Evolutionary conservation across 257 asterid genomes (phyloP), one percentile per base, ranked within the genome.

Genomic region (Nicotiana attenuata): DNA sequence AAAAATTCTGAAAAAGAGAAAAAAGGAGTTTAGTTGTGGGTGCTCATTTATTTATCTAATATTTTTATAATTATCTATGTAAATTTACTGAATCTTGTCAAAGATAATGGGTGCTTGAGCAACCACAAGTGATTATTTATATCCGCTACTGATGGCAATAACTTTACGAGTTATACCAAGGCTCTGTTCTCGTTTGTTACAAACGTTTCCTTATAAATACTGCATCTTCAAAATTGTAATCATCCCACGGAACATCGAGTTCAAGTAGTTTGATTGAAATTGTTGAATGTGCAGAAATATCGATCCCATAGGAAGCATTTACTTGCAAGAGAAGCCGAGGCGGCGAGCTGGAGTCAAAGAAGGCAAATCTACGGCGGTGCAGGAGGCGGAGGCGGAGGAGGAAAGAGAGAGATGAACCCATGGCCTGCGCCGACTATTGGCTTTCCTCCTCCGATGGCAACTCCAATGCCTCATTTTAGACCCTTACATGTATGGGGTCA

Each of bases 401-500:
- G 85, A 76, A 92, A 90, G 91, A 89, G 91, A 83, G 92, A 90
- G 53, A 80, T 80, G 26, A 88, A 82, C 75, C 88, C 90, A 64
- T 91, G 93, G 93, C 85, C 81, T 76, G 92, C 91, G 61, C 97
- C 98, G 9, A 88, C 91, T 63, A 88, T 90, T 29, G 94, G 96
- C 16, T 91, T 93, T 81, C 96, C 97, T 81, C 94, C 82, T 16
- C 79, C 78, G 10, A 86, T 88, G 87, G 61, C 90, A 29, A 19
- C 79, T 73, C 92, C 92, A 4, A 65, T 86, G 87, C 90, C 93
- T 83, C 96, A 87, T 83, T 86, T 84, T 85, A 89, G 96, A 88
- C 97, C 97, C 77, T 87, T 94, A 76, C 98, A 93, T 77, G 97
- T 94, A 47, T 94, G 98, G 98, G 98, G 98, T 82, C 98, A 96